These are phyloP conservation scores for Wickerhamomyces chambardii DNA, from an alignment of 805 yeast species.

Conservation along the genomic window DNA sequence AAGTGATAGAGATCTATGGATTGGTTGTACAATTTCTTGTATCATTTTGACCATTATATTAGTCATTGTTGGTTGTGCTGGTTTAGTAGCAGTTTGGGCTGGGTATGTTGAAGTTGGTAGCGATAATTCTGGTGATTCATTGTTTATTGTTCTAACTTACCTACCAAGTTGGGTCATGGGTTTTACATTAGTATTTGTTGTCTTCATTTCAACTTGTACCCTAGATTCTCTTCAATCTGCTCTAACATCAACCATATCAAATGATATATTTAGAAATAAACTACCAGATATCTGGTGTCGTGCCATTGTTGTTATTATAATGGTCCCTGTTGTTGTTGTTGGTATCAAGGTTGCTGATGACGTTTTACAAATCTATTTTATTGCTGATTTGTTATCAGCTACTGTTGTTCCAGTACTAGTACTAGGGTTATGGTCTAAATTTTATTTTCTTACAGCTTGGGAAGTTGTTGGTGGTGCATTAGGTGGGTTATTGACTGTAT, in stretches of 20 bases:
- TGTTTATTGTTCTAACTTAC: slow-evolving; percentile 58
- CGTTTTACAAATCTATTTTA: slow-evolving; percentile 78
- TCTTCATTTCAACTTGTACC: slow-evolving; percentile 76
- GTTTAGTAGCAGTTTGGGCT: slow-evolving; percentile 87
- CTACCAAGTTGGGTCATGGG: slow-evolving; percentile 87
- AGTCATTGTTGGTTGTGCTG: slow-evolving; percentile 72
- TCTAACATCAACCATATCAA: slow-evolving; percentile 79
- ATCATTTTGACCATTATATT: slow-evolving; percentile 53
- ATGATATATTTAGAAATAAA: slow-evolving; percentile 82
- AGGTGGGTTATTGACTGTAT: slow-evolving; percentile 74
- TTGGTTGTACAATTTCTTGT: slow-evolving; percentile 73
- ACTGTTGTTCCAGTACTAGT: slow-evolving; percentile 79
- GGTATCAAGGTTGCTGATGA: slow-evolving; percentile 77
- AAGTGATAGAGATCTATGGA: slow-evolving; percentile 61
- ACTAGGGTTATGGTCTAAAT: slow-evolving; percentile 60
- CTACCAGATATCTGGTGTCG: slow-evolving; percentile 61
- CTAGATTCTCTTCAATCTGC: slow-evolving; percentile 88
- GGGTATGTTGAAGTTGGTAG: slow-evolving; percentile 43
- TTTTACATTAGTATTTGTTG: slow-evolving; percentile 66
- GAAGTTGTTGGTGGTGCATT: slow-evolving; percentile 81
- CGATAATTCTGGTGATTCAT: slow-evolving; percentile 53
- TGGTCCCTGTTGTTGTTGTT: slow-evolving; percentile 83
- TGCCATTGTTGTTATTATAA: slow-evolving; percentile 58
- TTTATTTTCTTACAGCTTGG: slow-evolving; percentile 67
- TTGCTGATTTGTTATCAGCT: slow-evolving; percentile 85